Base-by-base conservation (phyloP, 2,329 filamentous ascomycete genomes). In the Fonsecaea multimorphosa region DNA sequence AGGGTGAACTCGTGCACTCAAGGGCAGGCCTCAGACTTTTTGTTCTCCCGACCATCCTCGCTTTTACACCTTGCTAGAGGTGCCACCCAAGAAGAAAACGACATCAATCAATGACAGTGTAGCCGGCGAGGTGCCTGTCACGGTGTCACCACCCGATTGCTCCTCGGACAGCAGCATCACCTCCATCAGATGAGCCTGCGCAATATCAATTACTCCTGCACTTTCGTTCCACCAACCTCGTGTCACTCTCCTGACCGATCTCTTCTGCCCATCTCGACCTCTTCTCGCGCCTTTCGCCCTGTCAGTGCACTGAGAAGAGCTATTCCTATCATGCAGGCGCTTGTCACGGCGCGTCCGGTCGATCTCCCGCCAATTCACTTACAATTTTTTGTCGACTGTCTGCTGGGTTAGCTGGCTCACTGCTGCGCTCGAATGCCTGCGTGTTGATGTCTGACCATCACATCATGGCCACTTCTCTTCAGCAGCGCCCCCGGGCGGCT, bases 401-500 rank as follows among this genome's bases (percentile, higher is more conserved):
- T 59, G 29, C 22, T 46, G 51, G 27, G 55, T 44, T 60, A 61
- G 51, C 49, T 16, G 34, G 31, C 11, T 54, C 14, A 22, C 16
- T 54, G 12, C 24, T 22, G 12, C 34, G 32, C 54, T 40, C 22
- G 27, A 12, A 57, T 24, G 54, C 29, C 31, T 57, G 32, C 34
- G 8, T 9, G 22, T 52, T 16, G 11, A 14, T 22, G 29, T 51
- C 46, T 53, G 19, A 53, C 34, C 53, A 24, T 22, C 31, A 61
- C 62, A 68, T 51, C 61, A 79, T 79, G 78, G 73, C 77, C 63
- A 70, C 74, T 36, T 57, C 70, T 56, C 27, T 63, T 57, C 68
- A 74, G 46, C 77, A 76, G 61, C 77, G 78, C 53, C 75, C 74
- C 59, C 74, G 75, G 65, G 76, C 51, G 38, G 34, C 54, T 9